Evolutionary conservation across 2,329 filamentous ascomycete genomes (phyloP).

Genomic region (Cladosporium sp.): DNA sequence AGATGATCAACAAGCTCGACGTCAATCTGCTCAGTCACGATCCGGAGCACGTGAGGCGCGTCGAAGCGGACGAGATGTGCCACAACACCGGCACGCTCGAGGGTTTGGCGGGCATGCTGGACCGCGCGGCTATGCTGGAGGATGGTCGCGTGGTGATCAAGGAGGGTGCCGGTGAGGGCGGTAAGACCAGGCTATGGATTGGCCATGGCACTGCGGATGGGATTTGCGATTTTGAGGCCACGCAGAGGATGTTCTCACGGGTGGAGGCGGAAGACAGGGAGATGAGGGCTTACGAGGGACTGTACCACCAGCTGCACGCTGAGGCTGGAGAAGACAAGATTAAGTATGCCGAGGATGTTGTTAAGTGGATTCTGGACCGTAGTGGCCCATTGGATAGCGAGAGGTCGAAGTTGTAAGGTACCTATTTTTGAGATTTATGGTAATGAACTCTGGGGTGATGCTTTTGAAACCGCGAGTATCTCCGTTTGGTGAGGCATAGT

Average conservation of each 20-base stretch:
- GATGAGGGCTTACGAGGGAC: slow-evolving; percentile 73
- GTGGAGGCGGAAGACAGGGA: slow-evolving; percentile 64
- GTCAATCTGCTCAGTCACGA: slow-evolving; percentile 67
- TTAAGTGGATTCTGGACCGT: slow-evolving; percentile 33
- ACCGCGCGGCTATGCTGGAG: slow-evolving; percentile 65
- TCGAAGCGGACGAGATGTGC: slow-evolving; percentile 67
- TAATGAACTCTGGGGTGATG: neutral
- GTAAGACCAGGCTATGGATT: slow-evolving; percentile 67
- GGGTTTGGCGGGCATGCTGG: slow-evolving; percentile 73
- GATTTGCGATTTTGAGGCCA: slow-evolving; percentile 65
- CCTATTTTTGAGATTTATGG: neutral
- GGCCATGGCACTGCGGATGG: slow-evolving; percentile 75
- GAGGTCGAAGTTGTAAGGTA: slow-evolving; percentile 9
- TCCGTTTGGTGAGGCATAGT: neutral
- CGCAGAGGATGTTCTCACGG: slow-evolving; percentile 62
- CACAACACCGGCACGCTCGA: slow-evolving; percentile 87
- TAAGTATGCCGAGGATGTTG: slow-evolving; percentile 35
- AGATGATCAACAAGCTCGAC: slow-evolving; percentile 67
- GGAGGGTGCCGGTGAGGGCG: slow-evolving; percentile 48
- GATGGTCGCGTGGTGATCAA: slow-evolving; percentile 52
- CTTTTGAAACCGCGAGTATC: neutral
- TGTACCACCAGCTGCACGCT: slow-evolving; percentile 65
- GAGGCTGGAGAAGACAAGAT: slow-evolving; percentile 40
- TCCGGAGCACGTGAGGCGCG: slow-evolving; percentile 59
- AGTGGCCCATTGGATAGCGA: slow-evolving; percentile 5